phyloP scores from a whole-genome alignment of 306 rosid genomes.

The Coriaria nepalensis region DNA sequence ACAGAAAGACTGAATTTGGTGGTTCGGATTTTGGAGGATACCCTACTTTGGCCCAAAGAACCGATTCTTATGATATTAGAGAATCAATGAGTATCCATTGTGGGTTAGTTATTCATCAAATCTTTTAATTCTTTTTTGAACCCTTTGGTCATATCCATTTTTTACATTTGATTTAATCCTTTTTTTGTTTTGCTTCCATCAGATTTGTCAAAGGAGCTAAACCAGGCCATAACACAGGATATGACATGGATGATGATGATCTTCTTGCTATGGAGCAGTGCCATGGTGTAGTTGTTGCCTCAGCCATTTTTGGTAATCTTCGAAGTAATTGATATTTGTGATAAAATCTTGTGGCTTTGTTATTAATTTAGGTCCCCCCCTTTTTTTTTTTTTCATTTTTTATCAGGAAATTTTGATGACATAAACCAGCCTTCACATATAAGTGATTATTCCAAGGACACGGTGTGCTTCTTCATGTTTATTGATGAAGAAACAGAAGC shows the following conservation, averaged over 20 bases:
- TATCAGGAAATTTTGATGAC: slow-evolving; percentile 71
- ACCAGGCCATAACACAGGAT: slow-evolving; percentile 81
- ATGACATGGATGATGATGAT: slow-evolving; percentile 61
- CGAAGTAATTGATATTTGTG: slow-evolving; percentile 8
- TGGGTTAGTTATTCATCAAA: slow-evolving; percentile 42
- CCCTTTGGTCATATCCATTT: not conserved
- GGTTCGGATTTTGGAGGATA: slow-evolving; percentile 97
- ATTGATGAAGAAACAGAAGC: slow-evolving; percentile 70
- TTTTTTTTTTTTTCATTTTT: slow-evolving; percentile 14
- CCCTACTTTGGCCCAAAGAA: slow-evolving; percentile 74
- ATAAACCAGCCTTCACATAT: slow-evolving; percentile 65
- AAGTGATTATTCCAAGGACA: slow-evolving; percentile 53
- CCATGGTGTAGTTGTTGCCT: slow-evolving; percentile 77
- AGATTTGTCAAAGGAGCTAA: slow-evolving; percentile 63
- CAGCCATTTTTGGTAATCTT: slow-evolving; percentile 75
- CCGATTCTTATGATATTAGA: slow-evolving; percentile 47
- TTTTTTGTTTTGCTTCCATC: slow-evolving; percentile 13
- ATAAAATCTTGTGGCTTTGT: slow-evolving; percentile 8
- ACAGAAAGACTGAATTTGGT: slow-evolving; percentile 60
- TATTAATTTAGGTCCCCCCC: not conserved
- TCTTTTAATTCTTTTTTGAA: not conserved
- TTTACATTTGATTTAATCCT: not conserved
- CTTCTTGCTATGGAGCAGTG: slow-evolving; percentile 72
- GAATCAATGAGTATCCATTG: slow-evolving; percentile 80
- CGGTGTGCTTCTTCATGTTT: slow-evolving; percentile 83